Evolutionary conservation across 345 rosid species (phyloP).

Genomic region (Euclidium syriacum): DNA sequence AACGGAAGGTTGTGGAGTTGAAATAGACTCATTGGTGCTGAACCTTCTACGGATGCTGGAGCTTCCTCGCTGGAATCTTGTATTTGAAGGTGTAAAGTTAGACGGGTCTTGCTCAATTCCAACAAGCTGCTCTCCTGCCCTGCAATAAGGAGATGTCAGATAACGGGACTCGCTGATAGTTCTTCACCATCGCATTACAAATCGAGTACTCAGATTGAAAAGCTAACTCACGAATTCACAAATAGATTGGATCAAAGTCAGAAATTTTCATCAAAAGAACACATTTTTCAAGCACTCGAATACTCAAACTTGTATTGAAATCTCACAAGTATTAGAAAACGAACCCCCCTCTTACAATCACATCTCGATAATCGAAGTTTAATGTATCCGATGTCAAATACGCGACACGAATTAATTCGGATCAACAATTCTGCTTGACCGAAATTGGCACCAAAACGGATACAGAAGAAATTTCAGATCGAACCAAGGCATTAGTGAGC

Average conservation of each 20-base stretch:
- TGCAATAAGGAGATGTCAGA: slow-evolving; percentile 22
- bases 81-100: slow-evolving; percentile 85
- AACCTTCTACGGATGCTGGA: slow-evolving; percentile 85
- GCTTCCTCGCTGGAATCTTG: slow-evolving; percentile 96
- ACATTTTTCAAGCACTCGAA: background rate
- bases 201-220: background rate
- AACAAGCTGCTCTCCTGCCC: slow-evolving; percentile 95
- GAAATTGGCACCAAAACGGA: background rate
- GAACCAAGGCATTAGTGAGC: background rate
- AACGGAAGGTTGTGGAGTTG: slow-evolving; percentile 62
- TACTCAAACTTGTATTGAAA: background rate
- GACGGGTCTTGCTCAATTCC: slow-evolving; percentile 90
- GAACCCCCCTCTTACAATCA: background rate
- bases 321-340: background rate
- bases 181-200: background rate
- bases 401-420: background rate
- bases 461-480: background rate
- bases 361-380: background rate
- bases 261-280: background rate
- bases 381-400: background rate
- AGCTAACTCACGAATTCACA: background rate
- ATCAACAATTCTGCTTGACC: background rate
- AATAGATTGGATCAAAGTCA: background rate
- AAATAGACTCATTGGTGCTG: slow-evolving; percentile 64
- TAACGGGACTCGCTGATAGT: background rate